Base-by-base conservation (phyloP, 2,329 filamentous ascomycete species). In the Epichloe sylvatica region DNA sequence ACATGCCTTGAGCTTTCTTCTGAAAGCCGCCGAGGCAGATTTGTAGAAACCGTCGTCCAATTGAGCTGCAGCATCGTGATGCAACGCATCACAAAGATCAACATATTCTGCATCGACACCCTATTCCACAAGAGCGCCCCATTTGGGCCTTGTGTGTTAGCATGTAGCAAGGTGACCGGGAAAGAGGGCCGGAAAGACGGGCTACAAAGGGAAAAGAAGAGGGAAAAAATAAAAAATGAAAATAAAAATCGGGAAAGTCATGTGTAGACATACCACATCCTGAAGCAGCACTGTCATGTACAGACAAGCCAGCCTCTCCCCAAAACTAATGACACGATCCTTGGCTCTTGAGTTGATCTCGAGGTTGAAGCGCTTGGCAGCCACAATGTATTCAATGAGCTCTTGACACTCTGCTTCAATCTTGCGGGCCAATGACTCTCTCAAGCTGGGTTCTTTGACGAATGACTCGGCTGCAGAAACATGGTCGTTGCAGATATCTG, bases 251-350 rank as follows among this genome's bases (percentile, higher is more conserved):
- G 35, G 25, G 43, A 30, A 37, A 9, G 15, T 34, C 34, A n/a
- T 11, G 12, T 15, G 8, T 17, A 47, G 30, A 47, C 59, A 59
- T 61, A 80, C 78, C 59, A 78, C 75, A 60, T 95, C 89, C 62
- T 84, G 81, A 55, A 98, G 69, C 53, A 97, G 68, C 5, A 84
- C 81, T 21, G 91, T 78, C 84, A 98, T 90, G 65, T 92, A 92
- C 34, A 83, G 78, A 67, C 91, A 97, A 68, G 88, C 94, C 57
- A 98, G 73, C 70, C 95, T 97, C 75, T 98, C 92, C 49, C 92
- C 92, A 58, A 92, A 89, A 64, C 89, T 94, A 53, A 97, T 83
- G 54, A 98, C 87, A 58, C 91, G 84, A 62, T 92, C 86, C 64
- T 89, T 86, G 52, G 83, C 83, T 59, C 84, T 77, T 5, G 83